Evolutionary conservation across 2,329 filamentous ascomycete species (phyloP).

Genomic region (Dactylonectria macrodidyma): DNA sequence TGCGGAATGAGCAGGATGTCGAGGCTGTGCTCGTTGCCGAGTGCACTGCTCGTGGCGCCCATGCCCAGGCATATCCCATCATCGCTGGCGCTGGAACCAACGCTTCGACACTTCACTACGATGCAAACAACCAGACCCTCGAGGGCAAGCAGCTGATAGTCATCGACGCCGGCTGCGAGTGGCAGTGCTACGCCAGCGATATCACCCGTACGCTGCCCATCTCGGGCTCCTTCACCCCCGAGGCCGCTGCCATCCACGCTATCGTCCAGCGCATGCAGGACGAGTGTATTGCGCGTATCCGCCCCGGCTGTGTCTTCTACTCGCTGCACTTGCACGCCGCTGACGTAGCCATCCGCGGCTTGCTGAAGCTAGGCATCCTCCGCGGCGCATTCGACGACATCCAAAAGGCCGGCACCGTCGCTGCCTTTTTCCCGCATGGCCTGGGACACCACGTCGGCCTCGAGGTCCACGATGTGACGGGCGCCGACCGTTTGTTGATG

Average conservation of each 20-base stretch:
- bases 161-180: conserved; percentile 91
- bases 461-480: conserved; percentile 74
- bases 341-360: conserved; percentile 78
- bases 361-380: conserved; percentile 81
- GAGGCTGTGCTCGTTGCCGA: conserved; percentile 83
- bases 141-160: conserved; percentile 80
- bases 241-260: conserved; percentile 81
- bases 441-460: conserved; percentile 77
- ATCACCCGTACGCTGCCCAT: conserved; percentile 91
- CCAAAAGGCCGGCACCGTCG: conserved; percentile 65
- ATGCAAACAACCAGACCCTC: conserved; percentile 82
- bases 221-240: conserved; percentile 75
- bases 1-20: conserved; percentile 85
- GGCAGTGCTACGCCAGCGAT: conserved; percentile 87
- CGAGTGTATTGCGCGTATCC: conserved; percentile 77
- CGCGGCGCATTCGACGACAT: conserved; percentile 73
- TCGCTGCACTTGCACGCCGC: conserved; percentile 82
- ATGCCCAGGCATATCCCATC: conserved; percentile 87
- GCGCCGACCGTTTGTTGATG: conserved; percentile 54
- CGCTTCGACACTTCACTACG: conserved; percentile 89
- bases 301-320: conserved; percentile 79
- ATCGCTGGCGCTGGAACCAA: conserved; percentile 90
- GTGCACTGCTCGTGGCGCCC: conserved; percentile 81
- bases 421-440: conserved; percentile 78
- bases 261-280: conserved; percentile 87